Evolutionary conservation across 768 basidiomycete species (phyloP).

Genomic region (Infundibulicybe gibba): DNA sequence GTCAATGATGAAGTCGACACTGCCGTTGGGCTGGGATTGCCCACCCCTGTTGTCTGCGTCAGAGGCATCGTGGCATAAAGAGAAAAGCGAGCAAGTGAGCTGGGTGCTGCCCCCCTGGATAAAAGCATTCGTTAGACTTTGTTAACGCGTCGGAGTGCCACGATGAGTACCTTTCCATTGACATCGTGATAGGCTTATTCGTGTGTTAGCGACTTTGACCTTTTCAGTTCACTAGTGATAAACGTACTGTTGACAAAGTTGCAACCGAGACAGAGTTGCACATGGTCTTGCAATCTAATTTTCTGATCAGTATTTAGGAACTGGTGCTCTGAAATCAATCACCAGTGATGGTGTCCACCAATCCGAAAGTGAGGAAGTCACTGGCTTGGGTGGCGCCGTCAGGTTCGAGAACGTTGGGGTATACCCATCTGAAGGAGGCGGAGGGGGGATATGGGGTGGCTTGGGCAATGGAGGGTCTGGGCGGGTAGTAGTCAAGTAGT

Average conservation of each 20-base stretch:
- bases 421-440: slow-evolving; percentile 27
- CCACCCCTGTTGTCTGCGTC: slow-evolving; percentile 39
- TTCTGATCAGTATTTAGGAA: too few species aligned
- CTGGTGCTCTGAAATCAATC: neutral
- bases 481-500: slow-evolving; percentile 28
- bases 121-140: slow-evolving; percentile 4
- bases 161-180: slow-evolving; percentile 33
- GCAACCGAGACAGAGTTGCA: slow-evolving; percentile 37
- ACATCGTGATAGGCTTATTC: slow-evolving; percentile 40
- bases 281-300: slow-evolving; percentile 40
- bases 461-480: slow-evolving; percentile 30
- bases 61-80: slow-evolving; percentile 27
- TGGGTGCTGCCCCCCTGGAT: slow-evolving; percentile 35
- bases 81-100: slow-evolving; percentile 41
- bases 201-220: too few species aligned
- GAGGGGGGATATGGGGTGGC: slow-evolving; percentile 6
- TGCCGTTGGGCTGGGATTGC: slow-evolving; percentile 39
- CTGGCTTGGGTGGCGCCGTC: slow-evolving; percentile 37
- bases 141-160: neutral
- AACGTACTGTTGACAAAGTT: slow-evolving; percentile 39
- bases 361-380: slow-evolving; percentile 39
- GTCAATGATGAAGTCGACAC: slow-evolving; percentile 33
- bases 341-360: slow-evolving; percentile 42
- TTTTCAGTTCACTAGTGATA: neutral
- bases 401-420: slow-evolving; percentile 34